A percentile compares a stretch with the other conserved stretches of the same genome.
Conservation (phyloP, 164 flowering plant genomes). For the Akebia trifoliata region DNA sequence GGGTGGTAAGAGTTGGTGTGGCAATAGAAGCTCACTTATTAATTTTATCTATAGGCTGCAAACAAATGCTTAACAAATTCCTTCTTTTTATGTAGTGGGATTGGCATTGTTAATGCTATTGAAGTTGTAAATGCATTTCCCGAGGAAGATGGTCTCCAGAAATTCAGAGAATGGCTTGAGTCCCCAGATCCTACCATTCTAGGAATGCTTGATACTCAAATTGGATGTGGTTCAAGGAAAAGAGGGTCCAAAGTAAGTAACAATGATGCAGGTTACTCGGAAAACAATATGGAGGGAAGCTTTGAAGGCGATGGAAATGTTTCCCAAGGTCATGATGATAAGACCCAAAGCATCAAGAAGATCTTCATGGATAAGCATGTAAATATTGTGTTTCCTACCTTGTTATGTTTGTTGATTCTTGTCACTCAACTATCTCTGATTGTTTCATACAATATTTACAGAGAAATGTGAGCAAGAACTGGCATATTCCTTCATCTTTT, state of each 20-base stretch:
- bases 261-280: slow-evolving; percentile 11
- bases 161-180: slow-evolving; percentile 94
- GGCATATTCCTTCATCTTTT: slow-evolving; percentile 89
- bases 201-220: slow-evolving; percentile 38
- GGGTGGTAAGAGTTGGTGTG: no score
- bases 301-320: slow-evolving; percentile 17
- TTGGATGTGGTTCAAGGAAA: slow-evolving; percentile 36
- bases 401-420: neutral
- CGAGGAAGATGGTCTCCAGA: slow-evolving; percentile 81
- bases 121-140: slow-evolving; percentile 96
- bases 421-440: neutral
- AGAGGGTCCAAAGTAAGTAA: slow-evolving; percentile 36
- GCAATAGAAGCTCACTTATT: no score
- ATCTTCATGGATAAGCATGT: slow-evolving; percentile 93
- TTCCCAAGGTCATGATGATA: slow-evolving; percentile 15
- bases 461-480: slow-evolving; percentile 98
- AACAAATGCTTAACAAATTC: slow-evolving; percentile 2
- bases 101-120: slow-evolving; percentile 97
- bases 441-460: slow-evolving; percentile 24
- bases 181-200: slow-evolving; percentile 93
- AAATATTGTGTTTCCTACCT: slow-evolving; percentile 8
- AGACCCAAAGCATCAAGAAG: slow-evolving; percentile 32
- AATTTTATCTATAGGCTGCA: slow-evolving; percentile 1
- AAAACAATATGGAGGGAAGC: slow-evolving; percentile 13
- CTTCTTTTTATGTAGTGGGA: slow-evolving; percentile 23